phyloP scores from a whole-genome alignment of 768 basidiomycete species.

The Lactarius evosmus region DNA sequence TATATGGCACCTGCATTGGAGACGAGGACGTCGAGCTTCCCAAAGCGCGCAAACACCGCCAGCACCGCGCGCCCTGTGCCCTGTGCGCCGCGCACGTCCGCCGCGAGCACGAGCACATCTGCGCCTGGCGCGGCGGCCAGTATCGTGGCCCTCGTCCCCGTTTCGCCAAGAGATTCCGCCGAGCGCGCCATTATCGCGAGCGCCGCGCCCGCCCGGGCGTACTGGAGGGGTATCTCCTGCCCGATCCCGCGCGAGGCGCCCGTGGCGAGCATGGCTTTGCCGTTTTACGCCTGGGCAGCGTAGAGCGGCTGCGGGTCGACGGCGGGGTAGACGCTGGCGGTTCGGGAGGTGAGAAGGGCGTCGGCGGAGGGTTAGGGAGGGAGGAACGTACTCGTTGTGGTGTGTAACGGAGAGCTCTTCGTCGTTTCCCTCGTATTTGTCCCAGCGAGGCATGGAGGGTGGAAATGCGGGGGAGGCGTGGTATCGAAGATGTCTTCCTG shows the following conservation, averaged over 20 bases:
- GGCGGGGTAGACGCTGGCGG: constrained; percentile 11
- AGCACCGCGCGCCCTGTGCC: background rate
- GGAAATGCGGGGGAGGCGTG: no score
- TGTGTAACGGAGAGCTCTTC: constrained; percentile 14
- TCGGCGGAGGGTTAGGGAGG: background rate
- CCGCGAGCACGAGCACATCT: background rate
- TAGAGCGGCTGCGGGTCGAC: constrained; percentile 2
- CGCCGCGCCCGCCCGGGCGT: constrained; percentile 8
- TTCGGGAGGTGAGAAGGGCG: background rate
- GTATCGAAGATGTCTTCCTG: no score
- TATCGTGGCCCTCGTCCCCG: constrained; percentile 1
- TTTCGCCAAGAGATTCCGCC: background rate
- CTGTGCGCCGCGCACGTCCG: constrained; percentile 5
- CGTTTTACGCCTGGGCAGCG: background rate
- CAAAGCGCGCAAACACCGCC: constrained; percentile 7
- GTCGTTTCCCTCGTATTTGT: constrained; percentile 6
- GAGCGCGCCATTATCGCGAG: constrained; percentile 6
- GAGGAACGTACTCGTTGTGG: constrained; percentile 5
- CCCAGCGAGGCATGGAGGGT: background rate
- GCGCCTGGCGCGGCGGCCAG: background rate
- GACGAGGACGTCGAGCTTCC: constrained; percentile 12
- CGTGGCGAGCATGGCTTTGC: constrained; percentile 13
- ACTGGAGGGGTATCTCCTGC: constrained; percentile 8
- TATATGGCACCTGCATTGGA: constrained; percentile 9
- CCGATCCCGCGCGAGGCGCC: constrained; percentile 21